phyloP scores from a whole-genome alignment of 2,329 filamentous ascomycete genomes.

The Neonectria faginata region DNA sequence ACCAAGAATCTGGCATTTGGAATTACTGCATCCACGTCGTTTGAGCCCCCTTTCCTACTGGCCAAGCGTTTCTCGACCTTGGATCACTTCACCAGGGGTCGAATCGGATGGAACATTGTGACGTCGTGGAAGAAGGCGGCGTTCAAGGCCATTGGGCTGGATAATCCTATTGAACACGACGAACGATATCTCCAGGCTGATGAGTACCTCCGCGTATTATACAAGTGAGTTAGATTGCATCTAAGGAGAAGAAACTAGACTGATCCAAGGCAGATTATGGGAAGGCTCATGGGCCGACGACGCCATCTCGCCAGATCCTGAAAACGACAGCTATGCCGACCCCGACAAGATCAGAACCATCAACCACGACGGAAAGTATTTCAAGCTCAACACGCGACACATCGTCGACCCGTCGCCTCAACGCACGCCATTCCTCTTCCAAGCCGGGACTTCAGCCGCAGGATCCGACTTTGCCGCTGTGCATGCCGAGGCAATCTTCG shows the following conservation, averaged over 20 bases:
- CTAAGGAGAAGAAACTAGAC: rapidly evolving
- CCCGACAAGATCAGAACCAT: constrained; percentile 70
- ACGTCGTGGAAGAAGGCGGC: constrained; percentile 65
- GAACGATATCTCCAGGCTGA: constrained; percentile 71
- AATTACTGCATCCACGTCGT: constrained; percentile 72
- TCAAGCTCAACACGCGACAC: constrained; percentile 57
- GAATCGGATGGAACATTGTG: constrained; percentile 76
- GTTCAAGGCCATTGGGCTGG: constrained; percentile 71
- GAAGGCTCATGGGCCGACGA: constrained; percentile 69
- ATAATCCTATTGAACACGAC: constrained; percentile 69
- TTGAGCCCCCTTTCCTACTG: constrained; percentile 71
- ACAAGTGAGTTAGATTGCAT: constrained; percentile 60
- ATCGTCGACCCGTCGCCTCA: constrained; percentile 68
- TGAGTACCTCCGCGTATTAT: constrained; percentile 71
- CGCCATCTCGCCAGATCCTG: constrained; percentile 64
- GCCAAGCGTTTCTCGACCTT: constrained; percentile 72
- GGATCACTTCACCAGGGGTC: constrained; percentile 70
- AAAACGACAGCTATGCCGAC: constrained; percentile 67
- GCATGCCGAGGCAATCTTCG: constrained; percentile 71
- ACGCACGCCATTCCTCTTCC: constrained; percentile 67
- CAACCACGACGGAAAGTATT: constrained; percentile 70
- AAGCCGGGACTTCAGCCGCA: constrained; percentile 69
- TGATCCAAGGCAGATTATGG: constrained; percentile 56
- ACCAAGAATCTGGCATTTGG: constrained; percentile 73
- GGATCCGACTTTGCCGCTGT: constrained; percentile 67